Evolutionary conservation across 2,329 filamentous ascomycete species (phyloP), one percentile per base, ranked within the genome.

Genomic region (Cordyceps cicadae): DNA sequence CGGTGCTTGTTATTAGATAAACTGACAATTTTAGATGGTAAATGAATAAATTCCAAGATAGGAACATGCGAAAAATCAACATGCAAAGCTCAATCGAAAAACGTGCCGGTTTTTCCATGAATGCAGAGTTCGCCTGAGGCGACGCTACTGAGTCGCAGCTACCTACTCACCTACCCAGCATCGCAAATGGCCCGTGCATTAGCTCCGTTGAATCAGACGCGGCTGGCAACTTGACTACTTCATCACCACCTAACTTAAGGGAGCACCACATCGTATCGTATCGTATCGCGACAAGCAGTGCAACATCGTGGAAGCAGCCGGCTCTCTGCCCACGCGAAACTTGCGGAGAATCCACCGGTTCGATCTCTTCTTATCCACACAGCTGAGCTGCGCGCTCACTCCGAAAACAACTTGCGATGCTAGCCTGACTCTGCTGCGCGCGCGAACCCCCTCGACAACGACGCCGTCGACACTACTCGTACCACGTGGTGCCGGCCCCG

Each of bases 151-250:
- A 29, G 29, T 29, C 12, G 7, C 32, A 24, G 7, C 19, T 6
- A 57, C n/a, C n/a, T n/a, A n/a, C n/a, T n/a, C n/a, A 24, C 24
- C 24, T 24, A 24, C 24, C 24, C 4, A 24, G 24, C 45, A 57
- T 43, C 32, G 48, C 58, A 54, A 19, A 24, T 61, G 59, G 59
- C 48, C 59, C 59, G 59, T 61, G 59, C 59, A 53, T 39, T n/a
- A 45, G 34, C 59, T 53, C 57, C 34, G 29, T 5, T 32, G 59
- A 50, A 49, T 15, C 43, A 51, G 52, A 52, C 59, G 54, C 59
- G 59, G 59, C 53, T 53, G 37, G 37, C 39, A 21, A 49, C 50
- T 32, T 49, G n/a, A 15, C 58, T 60, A 15, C 50, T 49, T 39
- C 58, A 60, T 60, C 58, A 60, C 29, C 58, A 54, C 49, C 41